A percentile compares a stretch with the other conserved stretches of the same genome.
Evolutionary conservation across 257 asterid species (phyloP).

Genomic region (Petunia secreta): DNA sequence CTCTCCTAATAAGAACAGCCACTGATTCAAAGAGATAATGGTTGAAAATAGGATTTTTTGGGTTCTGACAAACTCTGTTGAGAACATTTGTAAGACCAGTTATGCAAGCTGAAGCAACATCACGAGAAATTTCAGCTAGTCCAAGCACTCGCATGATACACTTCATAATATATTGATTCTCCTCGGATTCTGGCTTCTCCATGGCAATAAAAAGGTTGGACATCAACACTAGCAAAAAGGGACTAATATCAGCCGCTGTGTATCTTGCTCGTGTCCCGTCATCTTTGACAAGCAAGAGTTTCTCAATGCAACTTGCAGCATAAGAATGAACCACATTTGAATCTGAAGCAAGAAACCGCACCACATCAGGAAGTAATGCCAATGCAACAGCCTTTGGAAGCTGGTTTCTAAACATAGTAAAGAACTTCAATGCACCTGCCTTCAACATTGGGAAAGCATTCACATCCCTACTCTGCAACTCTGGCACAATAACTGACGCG

Average conservation of each 20-base stretch:
- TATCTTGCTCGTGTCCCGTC: constrained; percentile 75
- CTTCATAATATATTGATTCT: constrained; percentile 95
- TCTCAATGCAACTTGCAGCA: constrained; percentile 96
- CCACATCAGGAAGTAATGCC: constrained; percentile 80
- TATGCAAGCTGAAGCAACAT: constrained; percentile 83
- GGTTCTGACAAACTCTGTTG: constrained; percentile 79
- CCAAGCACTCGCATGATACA: constrained; percentile 97
- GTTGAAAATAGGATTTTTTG: constrained; percentile 77
- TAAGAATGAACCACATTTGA: constrained; percentile 94
- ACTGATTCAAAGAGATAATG: constrained; percentile 88
- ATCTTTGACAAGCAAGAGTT: constrained; percentile 84
- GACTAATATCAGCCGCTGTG: constrained; percentile 69
- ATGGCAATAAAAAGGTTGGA: constrained; percentile 80
- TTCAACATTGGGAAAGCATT: constrained; percentile 82
- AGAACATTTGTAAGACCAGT: constrained; percentile 67
- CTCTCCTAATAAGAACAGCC: constrained; percentile 79
- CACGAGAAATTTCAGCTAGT: constrained; percentile 68
- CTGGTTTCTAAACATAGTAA: constrained; percentile 84
- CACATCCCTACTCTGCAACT: constrained; percentile 74
- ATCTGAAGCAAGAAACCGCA: constrained; percentile 69
- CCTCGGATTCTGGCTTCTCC: constrained; percentile 93
- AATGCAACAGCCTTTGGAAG: constrained; percentile 68
- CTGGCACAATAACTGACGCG: constrained; percentile 82
- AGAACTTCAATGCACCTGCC: constrained; percentile 93
- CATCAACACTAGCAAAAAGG: constrained; percentile 68